Evolutionary conservation across 2,329 filamentous ascomycete species (phyloP).

Genomic region (Cytospora schulzeri): DNA sequence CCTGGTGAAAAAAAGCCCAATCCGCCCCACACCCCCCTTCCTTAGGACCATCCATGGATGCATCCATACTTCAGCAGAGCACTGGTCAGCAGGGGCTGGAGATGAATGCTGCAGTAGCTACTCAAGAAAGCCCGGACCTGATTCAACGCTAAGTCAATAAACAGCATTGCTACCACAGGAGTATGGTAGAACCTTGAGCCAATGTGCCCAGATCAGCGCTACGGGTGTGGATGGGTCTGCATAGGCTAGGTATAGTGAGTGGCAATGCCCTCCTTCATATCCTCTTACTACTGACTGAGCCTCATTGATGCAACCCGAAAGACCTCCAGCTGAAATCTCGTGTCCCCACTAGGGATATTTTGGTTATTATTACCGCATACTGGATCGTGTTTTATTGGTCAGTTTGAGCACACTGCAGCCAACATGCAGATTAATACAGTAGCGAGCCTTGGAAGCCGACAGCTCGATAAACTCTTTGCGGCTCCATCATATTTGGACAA

Average conservation of each 20-base stretch:
- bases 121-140: too few species aligned
- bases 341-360: background rate
- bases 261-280: background rate
- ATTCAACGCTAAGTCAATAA: too few species aligned
- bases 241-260: background rate
- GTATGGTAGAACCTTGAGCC: background rate
- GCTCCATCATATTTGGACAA: background rate
- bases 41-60: too few species aligned
- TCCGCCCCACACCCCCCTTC: too few species aligned
- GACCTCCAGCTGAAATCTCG: background rate
- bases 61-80: too few species aligned
- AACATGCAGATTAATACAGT: background rate
- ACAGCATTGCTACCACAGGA: background rate
- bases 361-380: background rate
- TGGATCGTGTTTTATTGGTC: background rate
- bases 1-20: too few species aligned
- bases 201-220: background rate
- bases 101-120: too few species aligned
- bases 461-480: background rate
- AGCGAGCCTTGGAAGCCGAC: background rate
- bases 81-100: too few species aligned
- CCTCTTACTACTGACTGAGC: background rate
- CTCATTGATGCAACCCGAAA: too few species aligned
- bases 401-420: background rate
- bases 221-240: background rate